phyloP scores from a whole-genome alignment of 208 protist species.

The Angomonas ambiguus region DNA sequence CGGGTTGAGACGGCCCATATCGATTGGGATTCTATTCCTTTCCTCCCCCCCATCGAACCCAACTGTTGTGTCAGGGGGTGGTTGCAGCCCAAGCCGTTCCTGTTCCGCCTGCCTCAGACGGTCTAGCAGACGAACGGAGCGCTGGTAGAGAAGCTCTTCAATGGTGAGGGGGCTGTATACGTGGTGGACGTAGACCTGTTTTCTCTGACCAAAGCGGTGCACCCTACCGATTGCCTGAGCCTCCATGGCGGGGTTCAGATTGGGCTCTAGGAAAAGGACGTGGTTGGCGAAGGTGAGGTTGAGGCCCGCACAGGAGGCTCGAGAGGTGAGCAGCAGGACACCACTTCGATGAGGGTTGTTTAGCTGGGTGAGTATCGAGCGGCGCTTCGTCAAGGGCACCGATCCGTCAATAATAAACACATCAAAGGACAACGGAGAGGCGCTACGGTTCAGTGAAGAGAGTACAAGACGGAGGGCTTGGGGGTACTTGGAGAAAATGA shows the following conservation, averaged over 20 bases:
- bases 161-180: constrained; percentile 39
- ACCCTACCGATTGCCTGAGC: constrained; percentile 72
- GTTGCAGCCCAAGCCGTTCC: background rate
- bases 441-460: background rate
- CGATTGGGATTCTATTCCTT: constrained; percentile 2
- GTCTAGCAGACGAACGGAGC: constrained; percentile 20
- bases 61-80: too few species aligned
- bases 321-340: constrained; percentile 58
- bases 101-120: constrained; percentile 9
- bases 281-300: constrained; percentile 72
- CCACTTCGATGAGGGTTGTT: background rate
- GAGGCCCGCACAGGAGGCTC: constrained; percentile 52
- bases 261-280: constrained; percentile 70
- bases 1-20: constrained; percentile 23
- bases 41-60: background rate
- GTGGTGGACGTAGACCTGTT: constrained; percentile 40
- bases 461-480: constrained; percentile 24
- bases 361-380: constrained; percentile 32
- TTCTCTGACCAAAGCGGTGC: constrained; percentile 90
- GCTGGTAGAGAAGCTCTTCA: constrained; percentile 42
- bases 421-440: background rate
- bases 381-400: constrained; percentile 31
- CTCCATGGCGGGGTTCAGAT: constrained; percentile 67
- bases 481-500: constrained; percentile 53
- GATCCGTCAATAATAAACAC: constrained; percentile 28